Evolutionary conservation across 805 yeast genomes (phyloP), one percentile per base, ranked within the genome.

Genomic region (Candida nonsorbophila): DNA sequence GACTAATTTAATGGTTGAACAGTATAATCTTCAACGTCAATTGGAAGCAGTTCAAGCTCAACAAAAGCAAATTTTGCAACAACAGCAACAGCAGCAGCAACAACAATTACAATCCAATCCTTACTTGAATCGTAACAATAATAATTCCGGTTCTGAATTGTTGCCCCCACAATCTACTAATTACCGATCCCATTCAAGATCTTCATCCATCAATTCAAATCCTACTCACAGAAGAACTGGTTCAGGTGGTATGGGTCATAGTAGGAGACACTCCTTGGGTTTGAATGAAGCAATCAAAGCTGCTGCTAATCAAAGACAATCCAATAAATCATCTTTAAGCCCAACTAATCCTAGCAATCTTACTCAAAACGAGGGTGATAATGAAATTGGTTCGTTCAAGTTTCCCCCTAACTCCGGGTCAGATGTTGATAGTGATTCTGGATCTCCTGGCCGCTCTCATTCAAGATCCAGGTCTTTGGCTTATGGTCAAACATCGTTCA

Each of bases 221-320:
- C 29, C 36, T 7, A 11, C 22, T 16, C 67, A 62, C 38, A 48
- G 62, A 32, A 43, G 66, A 30, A 52, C 69, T 5, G 62, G 61
- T 8, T 50, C 62, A 3, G 46, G 47, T 5, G 36, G 53, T 16
- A 28, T 29, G 30, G 95, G 97, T 20, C 98, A 90, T 52, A 63
- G 69, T 23, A 77, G 98, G 62, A 77, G 98, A 53, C 97, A 90
- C 53, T 87, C 97, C 0, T 63, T 90, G 36, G 97, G 94, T 2
- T 67, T 90, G 34, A 79, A 79, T 30, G 98, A 90, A 58, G 97
- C 97, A 8, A 87, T 84, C 46, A 80, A 80, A 43, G 97, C 97
- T 5, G 98, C 98, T n/a, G 96, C 96, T 4, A 79, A 79, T 42
- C 92, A 85, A 51, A 72, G 87, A 53, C 65, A 59, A 36, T 49